A percentile compares a stretch with the other conserved stretches of the same genome.
Conservation (phyloP, 2,329 filamentous ascomycete genomes). For the Cladosporium colombiae region DNA sequence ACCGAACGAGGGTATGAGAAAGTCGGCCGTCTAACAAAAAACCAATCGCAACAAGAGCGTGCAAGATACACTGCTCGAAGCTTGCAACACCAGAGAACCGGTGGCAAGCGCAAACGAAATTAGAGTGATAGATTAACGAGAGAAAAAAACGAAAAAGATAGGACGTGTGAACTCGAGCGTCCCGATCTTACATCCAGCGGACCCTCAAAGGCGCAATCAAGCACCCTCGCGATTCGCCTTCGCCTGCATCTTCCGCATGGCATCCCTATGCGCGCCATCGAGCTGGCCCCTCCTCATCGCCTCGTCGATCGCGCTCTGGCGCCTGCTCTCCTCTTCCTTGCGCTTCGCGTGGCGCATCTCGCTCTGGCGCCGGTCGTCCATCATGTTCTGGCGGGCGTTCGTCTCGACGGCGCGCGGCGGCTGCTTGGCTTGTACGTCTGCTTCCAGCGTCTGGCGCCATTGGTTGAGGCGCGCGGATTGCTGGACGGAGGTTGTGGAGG, state of each 20-base stretch:
- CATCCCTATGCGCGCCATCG: constrained; percentile 74
- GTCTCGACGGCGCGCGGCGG: constrained; percentile 35
- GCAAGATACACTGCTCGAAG: not conserved
- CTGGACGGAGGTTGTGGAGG: constrained; percentile 44
- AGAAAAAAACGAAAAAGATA: not conserved
- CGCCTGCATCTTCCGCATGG: constrained; percentile 76
- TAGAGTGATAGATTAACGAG: not conserved
- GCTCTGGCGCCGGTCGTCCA: constrained; percentile 64
- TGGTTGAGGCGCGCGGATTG: constrained; percentile 64
- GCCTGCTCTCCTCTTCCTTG: constrained; percentile 57
- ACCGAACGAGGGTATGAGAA: not conserved
- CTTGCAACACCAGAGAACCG: not conserved
- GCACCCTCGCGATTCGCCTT: constrained; percentile 26
- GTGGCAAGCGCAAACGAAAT: not conserved
- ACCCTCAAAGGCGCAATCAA: not conserved
- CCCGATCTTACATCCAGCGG: not conserved
- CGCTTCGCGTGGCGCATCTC: constrained; percentile 61
- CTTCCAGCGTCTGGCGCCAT: constrained; percentile 53
- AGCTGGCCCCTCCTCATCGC: constrained; percentile 75
- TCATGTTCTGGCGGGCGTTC: constrained; percentile 48
- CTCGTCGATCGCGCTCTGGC: constrained; percentile 67
- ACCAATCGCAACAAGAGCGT: not conserved
- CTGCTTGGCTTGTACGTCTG: constrained; percentile 24
- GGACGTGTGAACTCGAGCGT: not conserved
- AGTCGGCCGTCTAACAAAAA: not conserved